Base-by-base conservation (phyloP, 2,329 filamentous ascomycete species). In the Coniochaeta sp. region DNA sequence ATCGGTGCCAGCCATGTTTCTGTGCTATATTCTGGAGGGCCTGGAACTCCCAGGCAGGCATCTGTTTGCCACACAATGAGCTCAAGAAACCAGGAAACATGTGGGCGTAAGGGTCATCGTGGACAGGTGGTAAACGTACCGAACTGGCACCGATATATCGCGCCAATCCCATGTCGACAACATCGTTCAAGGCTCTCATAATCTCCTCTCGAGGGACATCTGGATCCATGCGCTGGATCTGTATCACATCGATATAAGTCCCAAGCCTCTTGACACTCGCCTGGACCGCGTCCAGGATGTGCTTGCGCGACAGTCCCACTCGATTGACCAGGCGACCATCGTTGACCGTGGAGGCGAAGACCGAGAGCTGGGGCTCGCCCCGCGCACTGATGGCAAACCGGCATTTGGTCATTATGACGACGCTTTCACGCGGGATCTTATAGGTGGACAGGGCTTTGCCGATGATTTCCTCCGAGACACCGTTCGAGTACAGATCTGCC, bases 1-100 rank as follows among this genome's bases (percentile, higher is more conserved):
- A 85, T 67, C 84, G 80, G 0, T 77, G 80, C 81, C 79, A 85
- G 1, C 80, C 78, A 58, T 83, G 72, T 63, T 76, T 75, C 62
- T 82, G 76, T 1, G 82, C 83, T 1, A 74, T 71, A 44, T 77
- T 77, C 60, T 85, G 82, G 67, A 85, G 17, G 5, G n/a, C 8
- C 43, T 19, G n/a, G 43, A 44, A 44, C n/a, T 44, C n/a, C n/a
- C n/a, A 22, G 6, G 43, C 43, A 19, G n/a, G 19, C 43, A 44
- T 44, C 36, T 40, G 36, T 40, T 40, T 40, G 12, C 4, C 36
- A 40, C 16, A 40, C 36, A n/a, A 14, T 40, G 17, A 40, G 36
- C 36, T 40, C 12, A 16, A 40, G 36, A 14, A 40, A n/a, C 6
- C 36, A 40, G 12, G 36, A 40, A 6, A 14, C 6, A n/a, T 5